Percentiles rank a stretch among this genome's conserved stretches.
Conservation (phyloP, 2,329 filamentous ascomycete genomes). For the Leptographium lundbergii region DNA sequence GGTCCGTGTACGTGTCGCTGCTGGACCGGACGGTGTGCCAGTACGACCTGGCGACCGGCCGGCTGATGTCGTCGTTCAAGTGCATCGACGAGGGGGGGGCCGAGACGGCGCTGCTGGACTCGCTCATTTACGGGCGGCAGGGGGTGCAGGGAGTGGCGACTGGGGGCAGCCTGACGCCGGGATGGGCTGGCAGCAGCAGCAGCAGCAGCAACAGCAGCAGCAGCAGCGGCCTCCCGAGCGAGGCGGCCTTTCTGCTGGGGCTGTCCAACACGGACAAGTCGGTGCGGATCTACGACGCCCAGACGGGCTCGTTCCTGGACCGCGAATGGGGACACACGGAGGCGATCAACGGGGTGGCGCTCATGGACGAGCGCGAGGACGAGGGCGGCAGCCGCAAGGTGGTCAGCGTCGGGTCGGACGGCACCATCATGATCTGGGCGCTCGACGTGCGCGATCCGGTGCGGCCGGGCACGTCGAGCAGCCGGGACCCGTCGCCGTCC, state of each 20-base stretch:
- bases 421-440: slow-evolving; percentile 71
- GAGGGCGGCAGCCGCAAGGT: slow-evolving; percentile 22
- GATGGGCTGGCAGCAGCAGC: no score
- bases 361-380: slow-evolving; percentile 48
- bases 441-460: slow-evolving; percentile 36
- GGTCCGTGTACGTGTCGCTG: slow-evolving; percentile 44
- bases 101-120: slow-evolving; percentile 75
- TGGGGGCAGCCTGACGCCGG: not conserved
- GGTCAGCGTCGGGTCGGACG: slow-evolving; percentile 66
- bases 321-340: slow-evolving; percentile 94
- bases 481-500: slow-evolving; percentile 30
- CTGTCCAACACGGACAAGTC: slow-evolving; percentile 94
- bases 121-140: slow-evolving; percentile 52
- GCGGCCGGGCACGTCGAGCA: slow-evolving; percentile 15
- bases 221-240: slow-evolving; percentile 22
- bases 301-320: slow-evolving; percentile 64
- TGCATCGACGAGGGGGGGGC: slow-evolving; percentile 66
- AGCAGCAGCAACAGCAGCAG: no score
- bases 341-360: slow-evolving; percentile 72
- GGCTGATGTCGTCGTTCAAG: slow-evolving; percentile 62
- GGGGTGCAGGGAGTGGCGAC: slow-evolving; percentile 10
- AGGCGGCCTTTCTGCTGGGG: slow-evolving; percentile 60
- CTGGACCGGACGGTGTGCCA: slow-evolving; percentile 48
- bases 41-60: slow-evolving; percentile 54
- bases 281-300: slow-evolving; percentile 73